These are phyloP conservation scores for Clarireedia monteithiana DNA, from an alignment of 2,329 filamentous ascomycete species.

Conservation along the genomic window DNA sequence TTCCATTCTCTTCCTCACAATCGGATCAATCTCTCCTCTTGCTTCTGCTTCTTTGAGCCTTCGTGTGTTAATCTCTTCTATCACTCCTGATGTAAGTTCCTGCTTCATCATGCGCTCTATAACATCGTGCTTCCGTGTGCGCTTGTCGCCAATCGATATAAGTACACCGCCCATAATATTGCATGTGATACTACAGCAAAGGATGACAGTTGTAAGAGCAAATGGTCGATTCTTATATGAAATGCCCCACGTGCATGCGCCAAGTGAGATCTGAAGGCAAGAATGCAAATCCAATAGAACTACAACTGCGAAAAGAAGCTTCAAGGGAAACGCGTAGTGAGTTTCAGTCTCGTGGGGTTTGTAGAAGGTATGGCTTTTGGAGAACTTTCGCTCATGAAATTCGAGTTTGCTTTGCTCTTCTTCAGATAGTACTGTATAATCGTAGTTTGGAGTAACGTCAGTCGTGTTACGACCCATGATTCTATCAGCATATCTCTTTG, in stretches of 20 bases:
- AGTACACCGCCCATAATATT: conserved; percentile 70
- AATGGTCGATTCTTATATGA: conserved; percentile 59
- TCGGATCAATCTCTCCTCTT: conserved; percentile 17
- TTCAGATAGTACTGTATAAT: conserved; percentile 56
- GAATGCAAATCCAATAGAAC: conserved; percentile 72
- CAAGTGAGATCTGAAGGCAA: conserved; percentile 70
- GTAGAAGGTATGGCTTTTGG: conserved; percentile 82
- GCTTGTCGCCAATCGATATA: conserved; percentile 67
- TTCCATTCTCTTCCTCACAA: conserved; percentile 38
- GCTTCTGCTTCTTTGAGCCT: conserved; percentile 76
- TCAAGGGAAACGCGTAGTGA: conserved; percentile 69
- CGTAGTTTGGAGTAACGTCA: conserved; percentile 24
- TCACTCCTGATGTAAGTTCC: conserved; percentile 60
- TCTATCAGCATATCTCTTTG: conserved; percentile 17
- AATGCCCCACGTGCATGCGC: conserved; percentile 72
- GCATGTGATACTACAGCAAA: conserved; percentile 67
- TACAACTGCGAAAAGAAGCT: conserved; percentile 66
- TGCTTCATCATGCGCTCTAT: conserved; percentile 69
- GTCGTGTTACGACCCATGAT: conserved; percentile 12
- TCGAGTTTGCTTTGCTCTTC: conserved; percentile 61
- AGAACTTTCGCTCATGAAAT: conserved; percentile 71
- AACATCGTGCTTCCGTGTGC: conserved; percentile 77
- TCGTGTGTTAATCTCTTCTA: conserved; percentile 68
- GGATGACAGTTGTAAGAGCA: conserved; percentile 71
- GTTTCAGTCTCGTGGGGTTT: conserved; percentile 80